Evolutionary conservation across 2,329 filamentous ascomycete genomes (phyloP), one percentile per base, ranked within the genome.

Genomic region (Microsporum ferrugineum): DNA sequence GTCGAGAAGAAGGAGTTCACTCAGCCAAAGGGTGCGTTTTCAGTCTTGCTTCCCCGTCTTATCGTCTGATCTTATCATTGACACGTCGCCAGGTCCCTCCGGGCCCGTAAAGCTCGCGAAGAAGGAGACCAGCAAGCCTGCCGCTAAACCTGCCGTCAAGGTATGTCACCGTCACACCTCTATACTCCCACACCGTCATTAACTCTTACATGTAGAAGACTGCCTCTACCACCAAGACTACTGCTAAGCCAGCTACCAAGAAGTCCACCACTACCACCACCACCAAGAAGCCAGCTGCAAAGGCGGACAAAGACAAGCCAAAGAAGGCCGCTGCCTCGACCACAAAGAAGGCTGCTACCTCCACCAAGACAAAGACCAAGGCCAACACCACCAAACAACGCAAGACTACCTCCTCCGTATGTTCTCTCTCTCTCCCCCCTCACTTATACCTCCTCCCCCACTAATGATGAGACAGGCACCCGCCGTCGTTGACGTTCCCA

Each of bases 31-130:
- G 91, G 90, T 90, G 82, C 68, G 84, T 80, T 23, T 14, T 2
- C 17, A 1, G 17, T 1, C 17, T 49, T 8, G 29, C 2, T 31
- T 31, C 12, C 45, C 29, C 14, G 2, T 10, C 23, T 3, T 27
- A 27, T 17, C 10, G 36, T 55, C 41, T 23, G 5, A 39, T 60
- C 51, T 34, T 41, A n/a, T 61, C 43, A 63, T 70, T 74, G 64
- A 75, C 71, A 66, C 68, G 66, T 68, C 63, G 60, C 41, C 31
- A 91, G 88, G 88, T 70, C 82, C 89, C 63, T 96, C 91, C 65
- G 91, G 91, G 63, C 88, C 89, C 67, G 90, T 94, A 77, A 96
- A 96, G 87, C 86, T 96, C 63, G 88, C 87, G 63, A 92, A 92
- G 85, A 91, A 90, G 80, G 81, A 83, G 61, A 75, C 5, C 33